Percentiles rank a stretch among this genome's conserved stretches.
Evolutionary conservation across 768 basidiomycete genomes (phyloP).

Genomic region (Dentipellis sp.): DNA sequence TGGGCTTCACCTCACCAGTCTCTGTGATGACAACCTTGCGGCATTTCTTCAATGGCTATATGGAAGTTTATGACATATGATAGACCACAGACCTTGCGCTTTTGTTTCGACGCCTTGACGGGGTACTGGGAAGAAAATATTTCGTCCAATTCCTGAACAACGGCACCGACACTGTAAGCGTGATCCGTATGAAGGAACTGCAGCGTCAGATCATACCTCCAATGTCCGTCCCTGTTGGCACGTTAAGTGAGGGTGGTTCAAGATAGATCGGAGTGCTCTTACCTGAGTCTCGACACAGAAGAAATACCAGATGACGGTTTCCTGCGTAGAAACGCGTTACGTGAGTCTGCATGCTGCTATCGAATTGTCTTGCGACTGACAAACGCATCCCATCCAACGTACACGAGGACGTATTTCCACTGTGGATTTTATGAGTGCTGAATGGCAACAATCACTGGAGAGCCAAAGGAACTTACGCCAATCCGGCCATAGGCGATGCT

Average conservation of each 20-base stretch:
- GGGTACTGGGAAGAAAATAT: constrained; percentile 1
- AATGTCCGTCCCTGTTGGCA: background rate
- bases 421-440: background rate
- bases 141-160: background rate
- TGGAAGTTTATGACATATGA: background rate
- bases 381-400: constrained; percentile 1
- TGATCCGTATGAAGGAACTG: too few species aligned
- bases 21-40: background rate
- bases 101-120: background rate
- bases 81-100: background rate
- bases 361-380: background rate
- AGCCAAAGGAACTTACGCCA: background rate
- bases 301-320: constrained; percentile 3
- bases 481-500: background rate
- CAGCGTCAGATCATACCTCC: background rate
- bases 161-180: background rate
- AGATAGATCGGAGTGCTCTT: background rate
- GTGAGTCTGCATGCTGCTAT: background rate
- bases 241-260: background rate
- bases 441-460: background rate
- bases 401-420: constrained; percentile 2
- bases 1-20: background rate
- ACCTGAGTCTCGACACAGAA: constrained; percentile 2
- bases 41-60: background rate
- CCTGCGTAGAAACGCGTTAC: background rate